These are phyloP conservation scores for Wickerhamiella lipophila DNA, from an alignment of 805 yeast species.

Conservation along the genomic window DNA sequence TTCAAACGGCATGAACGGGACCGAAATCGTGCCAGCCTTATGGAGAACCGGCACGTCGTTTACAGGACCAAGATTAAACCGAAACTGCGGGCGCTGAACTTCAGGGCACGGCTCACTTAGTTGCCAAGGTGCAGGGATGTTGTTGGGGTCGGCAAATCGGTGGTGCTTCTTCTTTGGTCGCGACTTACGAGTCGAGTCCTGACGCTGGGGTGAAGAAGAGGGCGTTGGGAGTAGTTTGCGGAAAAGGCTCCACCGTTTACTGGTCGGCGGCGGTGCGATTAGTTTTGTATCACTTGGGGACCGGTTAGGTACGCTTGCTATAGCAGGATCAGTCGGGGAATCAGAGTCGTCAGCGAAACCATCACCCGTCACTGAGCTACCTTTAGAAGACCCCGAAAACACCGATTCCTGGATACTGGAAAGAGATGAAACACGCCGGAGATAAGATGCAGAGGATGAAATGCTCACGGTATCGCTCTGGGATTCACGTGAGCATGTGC, in stretches of 20 bases:
- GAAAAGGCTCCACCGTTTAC: slow-evolving; percentile 6
- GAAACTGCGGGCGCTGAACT: slow-evolving; percentile 23
- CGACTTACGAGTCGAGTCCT: background rate
- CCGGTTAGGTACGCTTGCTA: background rate
- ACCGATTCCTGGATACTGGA: slow-evolving; percentile 4
- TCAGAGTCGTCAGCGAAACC: no score
- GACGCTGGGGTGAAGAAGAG: background rate
- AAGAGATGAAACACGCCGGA: slow-evolving; percentile 2
- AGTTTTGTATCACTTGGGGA: slow-evolving; percentile 5
- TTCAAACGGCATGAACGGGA: slow-evolving; percentile 20
- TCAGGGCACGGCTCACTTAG: slow-evolving; percentile 25
- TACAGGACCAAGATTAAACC: slow-evolving; percentile 22
- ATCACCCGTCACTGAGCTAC: no score
- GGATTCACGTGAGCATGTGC: slow-evolving; percentile 4
- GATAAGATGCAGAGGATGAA: background rate
- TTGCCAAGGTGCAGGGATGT: slow-evolving; percentile 24
- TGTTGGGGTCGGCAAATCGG: slow-evolving; percentile 9
- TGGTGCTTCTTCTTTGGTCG: slow-evolving; percentile 2
- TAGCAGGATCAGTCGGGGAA: background rate
- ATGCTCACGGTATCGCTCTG: slow-evolving; percentile 9
- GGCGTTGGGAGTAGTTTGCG: slow-evolving; percentile 9
- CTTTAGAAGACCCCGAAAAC: no score
- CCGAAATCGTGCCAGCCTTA: background rate
- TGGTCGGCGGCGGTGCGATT: background rate
- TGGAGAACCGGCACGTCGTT: slow-evolving; percentile 7